These are phyloP conservation scores for Microcos paniculata DNA, from an alignment of 345 rosid genomes.

Conservation along the genomic window DNA sequence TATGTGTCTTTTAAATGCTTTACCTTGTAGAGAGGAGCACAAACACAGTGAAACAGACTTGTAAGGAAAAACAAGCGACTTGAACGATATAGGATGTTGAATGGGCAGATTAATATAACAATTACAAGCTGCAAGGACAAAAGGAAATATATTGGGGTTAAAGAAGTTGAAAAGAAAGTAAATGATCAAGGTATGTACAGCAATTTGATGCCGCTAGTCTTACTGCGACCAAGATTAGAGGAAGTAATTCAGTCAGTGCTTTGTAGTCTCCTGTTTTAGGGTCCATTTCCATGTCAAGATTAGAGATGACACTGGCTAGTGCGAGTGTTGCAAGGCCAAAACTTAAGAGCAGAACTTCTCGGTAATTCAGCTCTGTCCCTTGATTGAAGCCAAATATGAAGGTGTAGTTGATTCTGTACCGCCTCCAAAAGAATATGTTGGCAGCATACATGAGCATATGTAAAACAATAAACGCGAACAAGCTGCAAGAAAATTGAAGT, in stretches of 20 bases:
- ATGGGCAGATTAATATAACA: neutral
- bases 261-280: conserved; percentile 34
- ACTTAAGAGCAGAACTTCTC: conserved; percentile 45
- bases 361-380: conserved; percentile 46
- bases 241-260: conserved; percentile 38
- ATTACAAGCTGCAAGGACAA: neutral
- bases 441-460: conserved; percentile 44
- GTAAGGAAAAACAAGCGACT: conserved; percentile 36
- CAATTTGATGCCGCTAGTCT: neutral
- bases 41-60: conserved; percentile 29
- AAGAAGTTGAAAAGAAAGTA: neutral
- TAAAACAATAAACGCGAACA: conserved; percentile 45
- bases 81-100: conserved; percentile 6
- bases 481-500: conserved; percentile 26
- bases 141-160: neutral
- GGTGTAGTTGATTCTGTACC: conserved; percentile 40
- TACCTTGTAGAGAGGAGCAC: conserved; percentile 41
- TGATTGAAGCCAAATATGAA: conserved; percentile 55
- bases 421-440: conserved; percentile 46
- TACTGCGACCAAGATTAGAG: neutral
- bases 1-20: neutral
- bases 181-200: neutral
- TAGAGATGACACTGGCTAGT: conserved; percentile 38
- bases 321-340: conserved; percentile 40
- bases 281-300: conserved; percentile 54